phyloP scores from a whole-genome alignment of 306 rosid species.

The Mimosa pudica region DNA sequence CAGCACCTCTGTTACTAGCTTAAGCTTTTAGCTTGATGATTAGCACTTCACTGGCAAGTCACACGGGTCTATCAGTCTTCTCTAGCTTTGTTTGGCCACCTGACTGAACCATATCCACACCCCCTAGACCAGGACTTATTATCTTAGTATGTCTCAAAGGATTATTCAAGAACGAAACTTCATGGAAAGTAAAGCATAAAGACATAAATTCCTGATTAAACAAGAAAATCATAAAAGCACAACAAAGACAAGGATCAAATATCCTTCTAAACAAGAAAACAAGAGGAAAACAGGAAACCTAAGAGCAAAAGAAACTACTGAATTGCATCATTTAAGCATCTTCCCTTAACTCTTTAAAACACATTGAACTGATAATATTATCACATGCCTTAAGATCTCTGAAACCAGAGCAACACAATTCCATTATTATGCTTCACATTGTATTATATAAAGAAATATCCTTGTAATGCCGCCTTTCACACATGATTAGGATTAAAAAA shows the following conservation, averaged over 20 bases:
- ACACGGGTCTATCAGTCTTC: too few species aligned
- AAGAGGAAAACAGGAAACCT: background rate
- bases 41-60: too few species aligned
- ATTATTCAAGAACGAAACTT: background rate
- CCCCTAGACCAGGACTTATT: background rate
- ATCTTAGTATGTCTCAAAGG: background rate
- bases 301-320: background rate
- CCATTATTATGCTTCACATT: too few species aligned
- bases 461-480: background rate
- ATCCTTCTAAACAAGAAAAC: background rate
- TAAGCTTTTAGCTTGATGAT: too few species aligned
- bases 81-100: too few species aligned
- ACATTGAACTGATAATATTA: background rate
- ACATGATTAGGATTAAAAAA: background rate
- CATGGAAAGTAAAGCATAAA: background rate
- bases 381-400: background rate
- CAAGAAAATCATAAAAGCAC: background rate
- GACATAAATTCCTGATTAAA: background rate
- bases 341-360: background rate
- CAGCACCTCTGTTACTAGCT: background rate
- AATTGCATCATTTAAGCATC: background rate
- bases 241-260: background rate
- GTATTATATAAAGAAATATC: background rate
- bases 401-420: background rate
- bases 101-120: too few species aligned